Conservation (phyloP, 2,329 filamentous ascomycete species). For the Bretziella fagacearum region DNA sequence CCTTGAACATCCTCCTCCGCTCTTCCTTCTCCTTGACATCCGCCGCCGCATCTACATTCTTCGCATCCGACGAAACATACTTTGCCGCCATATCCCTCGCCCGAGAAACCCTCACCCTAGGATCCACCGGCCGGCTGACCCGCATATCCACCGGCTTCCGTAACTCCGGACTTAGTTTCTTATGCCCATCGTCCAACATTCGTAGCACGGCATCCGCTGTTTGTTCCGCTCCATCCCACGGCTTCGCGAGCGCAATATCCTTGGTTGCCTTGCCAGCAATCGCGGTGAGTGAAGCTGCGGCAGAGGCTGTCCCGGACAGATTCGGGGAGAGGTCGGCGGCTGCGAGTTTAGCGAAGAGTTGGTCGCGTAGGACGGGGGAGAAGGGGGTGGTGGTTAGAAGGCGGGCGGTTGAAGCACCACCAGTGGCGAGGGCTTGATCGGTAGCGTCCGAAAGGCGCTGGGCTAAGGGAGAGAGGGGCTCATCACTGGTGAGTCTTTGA, state of each 20-base stretch:
- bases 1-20: constrained; percentile 55
- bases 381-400: constrained; percentile 44
- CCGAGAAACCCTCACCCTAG: constrained; percentile 32
- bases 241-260: constrained; percentile 46
- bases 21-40: constrained; percentile 54
- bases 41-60: constrained; percentile 36
- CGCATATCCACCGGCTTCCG: constrained; percentile 37
- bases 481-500: no score
- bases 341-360: constrained; percentile 38
- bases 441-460: constrained; percentile 44
- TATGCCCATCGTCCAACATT: constrained; percentile 66
- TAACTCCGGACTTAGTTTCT: constrained; percentile 41
- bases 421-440: constrained; percentile 42
- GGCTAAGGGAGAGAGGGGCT: constrained; percentile 17
- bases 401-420: constrained; percentile 35
- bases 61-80: constrained; percentile 27
- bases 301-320: background rate
- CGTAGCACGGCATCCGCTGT: constrained; percentile 61
- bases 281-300: constrained; percentile 23
- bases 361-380: constrained; percentile 43
- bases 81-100: constrained; percentile 40
- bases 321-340: constrained; percentile 32
- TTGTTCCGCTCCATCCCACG: constrained; percentile 67
- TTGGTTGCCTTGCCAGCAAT: constrained; percentile 52
- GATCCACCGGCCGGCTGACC: constrained; percentile 25